Base-by-base conservation (phyloP, 306 rosid species). In the Pyrus bretschneideri region DNA sequence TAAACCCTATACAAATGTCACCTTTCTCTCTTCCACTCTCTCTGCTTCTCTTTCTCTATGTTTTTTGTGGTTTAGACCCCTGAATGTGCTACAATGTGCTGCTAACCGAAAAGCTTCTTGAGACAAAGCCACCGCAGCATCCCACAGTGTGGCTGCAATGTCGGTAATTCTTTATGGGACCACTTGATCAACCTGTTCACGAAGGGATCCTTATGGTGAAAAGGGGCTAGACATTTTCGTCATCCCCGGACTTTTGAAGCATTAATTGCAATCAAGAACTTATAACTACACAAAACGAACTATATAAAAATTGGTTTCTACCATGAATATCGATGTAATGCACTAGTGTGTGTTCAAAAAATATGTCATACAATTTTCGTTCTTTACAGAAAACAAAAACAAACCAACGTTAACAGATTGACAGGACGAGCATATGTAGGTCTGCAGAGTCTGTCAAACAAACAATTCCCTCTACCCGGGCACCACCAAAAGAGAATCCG, bases 171-270 rank as follows among this genome's bases (percentile, higher is more conserved):
- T 40, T 9, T 9, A 40, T 40, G 11, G 11, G 11, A 9, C 44
- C 2, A 11, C 11, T 1, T 8, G 44, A 40, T 40, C 11, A 2
- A 40, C 44, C 44, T 40, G 44, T 40, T 40, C 44, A 40, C 44
- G 40, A 40, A 40, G 18, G 54, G 54, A 4, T 46, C 54, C 19
- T 14, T 46, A 13, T 14, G 19, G 54, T 3, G 19, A 46, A 46
- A 46, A 46, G 2, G 54, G 54, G 18, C 7, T 4, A 46, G 54
- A 1, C 13, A 13, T 46, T 13, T 90, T 86, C 83, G 81, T 42
- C 98, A 97, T 46, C 52, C 52, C 54, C 54, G 0, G 5, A 14
- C 54, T 49, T 49, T 4, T 14, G 5, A 49, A 2, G 4, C 19
- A 17, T 0, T 15, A 49, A 4, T 49, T 49, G 55, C 21, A 49